These are phyloP conservation scores for Dichomitus squalens DNA, from an alignment of 1,284 basidiomycete species.

Conservation along the genomic window DNA sequence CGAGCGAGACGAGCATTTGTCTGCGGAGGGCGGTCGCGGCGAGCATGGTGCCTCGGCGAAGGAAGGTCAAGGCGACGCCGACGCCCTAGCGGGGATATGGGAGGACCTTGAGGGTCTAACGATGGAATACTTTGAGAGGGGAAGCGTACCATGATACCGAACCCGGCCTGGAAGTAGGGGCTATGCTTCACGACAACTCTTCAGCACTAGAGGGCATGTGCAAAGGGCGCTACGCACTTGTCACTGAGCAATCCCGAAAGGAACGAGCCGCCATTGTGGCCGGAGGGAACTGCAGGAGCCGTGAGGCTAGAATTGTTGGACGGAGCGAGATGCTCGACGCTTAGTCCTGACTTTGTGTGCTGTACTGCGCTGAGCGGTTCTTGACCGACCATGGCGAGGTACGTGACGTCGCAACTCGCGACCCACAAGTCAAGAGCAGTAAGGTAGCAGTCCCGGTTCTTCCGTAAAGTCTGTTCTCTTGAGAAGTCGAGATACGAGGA, in stretches of 20 bases:
- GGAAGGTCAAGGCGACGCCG: constrained; percentile 77
- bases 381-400: neutral
- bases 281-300: neutral
- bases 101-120: neutral
- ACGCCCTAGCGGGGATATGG: constrained; percentile 60
- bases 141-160: constrained; percentile 85
- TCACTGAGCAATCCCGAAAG: constrained; percentile 24
- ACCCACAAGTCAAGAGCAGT: no score
- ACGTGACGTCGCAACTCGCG: neutral
- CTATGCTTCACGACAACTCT: constrained; percentile 46
- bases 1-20: constrained; percentile 91
- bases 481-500: neutral
- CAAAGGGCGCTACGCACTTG: constrained; percentile 22
- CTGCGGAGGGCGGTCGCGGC: constrained; percentile 81
- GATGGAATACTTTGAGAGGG: neutral
- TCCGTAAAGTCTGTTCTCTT: neutral
- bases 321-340: constrained; percentile 1
- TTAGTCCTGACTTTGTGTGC: neutral
- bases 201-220: constrained; percentile 5
- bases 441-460: neutral
- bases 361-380: neutral
- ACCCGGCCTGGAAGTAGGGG: constrained; percentile 95
- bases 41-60: constrained; percentile 73
- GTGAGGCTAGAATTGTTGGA: neutral
- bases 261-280: constrained; percentile 12